These are phyloP conservation scores for Meira nashicola DNA, from an alignment of 1,284 basidiomycete species.

Conservation along the genomic window DNA sequence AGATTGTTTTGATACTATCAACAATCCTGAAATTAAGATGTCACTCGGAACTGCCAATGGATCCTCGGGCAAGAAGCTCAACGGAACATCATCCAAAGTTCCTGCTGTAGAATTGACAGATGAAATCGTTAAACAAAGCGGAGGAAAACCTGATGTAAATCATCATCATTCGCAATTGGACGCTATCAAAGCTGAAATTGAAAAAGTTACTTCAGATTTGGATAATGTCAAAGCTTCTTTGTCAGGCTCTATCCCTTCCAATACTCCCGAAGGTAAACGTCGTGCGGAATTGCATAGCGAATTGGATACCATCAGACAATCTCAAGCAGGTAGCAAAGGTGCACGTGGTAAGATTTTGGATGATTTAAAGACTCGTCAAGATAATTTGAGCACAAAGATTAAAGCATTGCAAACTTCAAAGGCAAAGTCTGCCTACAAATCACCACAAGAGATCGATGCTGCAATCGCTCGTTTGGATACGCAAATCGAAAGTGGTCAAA, in stretches of 20 bases:
- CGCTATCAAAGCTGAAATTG: constrained; percentile 41
- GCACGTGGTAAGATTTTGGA: constrained; percentile 72
- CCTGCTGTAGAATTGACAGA: constrained; percentile 1
- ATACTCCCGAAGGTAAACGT: constrained; percentile 63
- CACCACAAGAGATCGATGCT: constrained; percentile 78
- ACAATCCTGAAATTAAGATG: too few species aligned
- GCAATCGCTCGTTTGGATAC: constrained; percentile 69
- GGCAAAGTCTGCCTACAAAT: constrained; percentile 77
- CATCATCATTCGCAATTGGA: constrained; percentile 48
- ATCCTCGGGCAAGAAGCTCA: background rate
- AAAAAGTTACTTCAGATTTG: constrained; percentile 54
- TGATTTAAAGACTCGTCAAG: constrained; percentile 76
- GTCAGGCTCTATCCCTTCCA: constrained; percentile 49
- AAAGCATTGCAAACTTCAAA: constrained; percentile 82
- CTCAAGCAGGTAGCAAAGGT: constrained; percentile 76
- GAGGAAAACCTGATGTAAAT: constrained; percentile 45
- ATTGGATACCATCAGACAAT: constrained; percentile 71
- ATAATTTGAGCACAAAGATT: constrained; percentile 76
- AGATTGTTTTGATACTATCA: too few species aligned
- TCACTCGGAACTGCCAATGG: background rate
- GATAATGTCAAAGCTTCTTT: constrained; percentile 67
- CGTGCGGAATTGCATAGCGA: constrained; percentile 72
- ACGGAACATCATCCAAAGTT: background rate
- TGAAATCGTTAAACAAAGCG: constrained; percentile 41
- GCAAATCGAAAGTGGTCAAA: constrained; percentile 81